Base-by-base conservation (phyloP, 139 green algal species). In the Klebsormidium nitens region DNA sequence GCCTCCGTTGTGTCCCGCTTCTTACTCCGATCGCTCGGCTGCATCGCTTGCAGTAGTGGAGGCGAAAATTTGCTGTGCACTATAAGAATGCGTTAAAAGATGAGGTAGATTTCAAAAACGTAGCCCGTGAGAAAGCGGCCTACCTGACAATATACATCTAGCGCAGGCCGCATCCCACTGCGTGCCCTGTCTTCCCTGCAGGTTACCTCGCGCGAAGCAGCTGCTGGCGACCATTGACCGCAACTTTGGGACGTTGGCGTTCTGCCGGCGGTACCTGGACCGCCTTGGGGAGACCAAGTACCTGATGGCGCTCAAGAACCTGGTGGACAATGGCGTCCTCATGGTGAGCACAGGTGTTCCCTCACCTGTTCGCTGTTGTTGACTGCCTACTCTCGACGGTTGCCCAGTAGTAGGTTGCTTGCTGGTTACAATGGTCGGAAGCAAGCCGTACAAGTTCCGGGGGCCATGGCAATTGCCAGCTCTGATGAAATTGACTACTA, bases 181-280 rank as follows among this genome's bases (percentile, higher is more conserved):
- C n/a, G n/a, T n/a, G n/a, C n/a, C n/a, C n/a, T n/a, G 42, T 8
- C 87, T 95, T 62, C 90, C 92, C 31, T 81, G 93, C 66, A 90
- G 93, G n/a, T 82, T 98, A 78, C 91, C 93, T 0, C 82, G 88
- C 28, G 92, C 93, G 37, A 95, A 95, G 85, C 75, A 91, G 82
- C 88, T 99, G 70, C 85, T 99, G 57, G 83, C 71, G 31, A 92
- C 86, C 36, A 99, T 99, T 62, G 90, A 99, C 70, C 61, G 76
- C 17, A 91, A 99, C 85, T 99, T 99, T 79, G 94, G 91, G 36
- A 99, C 95, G 37, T 82, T 99, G 32, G 91, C 93, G 3, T 99
- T 99, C 85, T 99, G 95, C 87, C 84, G 88, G 63, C 75, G 80
- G 14, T 97, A 93, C 77, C 77, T 98, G 75, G 93, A 98, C 81